Percentiles rank a stretch among this genome's conserved stretches.
Evolutionary conservation across 306 rosid species (phyloP).

Genomic region (Pyrus pyrifolia): DNA sequence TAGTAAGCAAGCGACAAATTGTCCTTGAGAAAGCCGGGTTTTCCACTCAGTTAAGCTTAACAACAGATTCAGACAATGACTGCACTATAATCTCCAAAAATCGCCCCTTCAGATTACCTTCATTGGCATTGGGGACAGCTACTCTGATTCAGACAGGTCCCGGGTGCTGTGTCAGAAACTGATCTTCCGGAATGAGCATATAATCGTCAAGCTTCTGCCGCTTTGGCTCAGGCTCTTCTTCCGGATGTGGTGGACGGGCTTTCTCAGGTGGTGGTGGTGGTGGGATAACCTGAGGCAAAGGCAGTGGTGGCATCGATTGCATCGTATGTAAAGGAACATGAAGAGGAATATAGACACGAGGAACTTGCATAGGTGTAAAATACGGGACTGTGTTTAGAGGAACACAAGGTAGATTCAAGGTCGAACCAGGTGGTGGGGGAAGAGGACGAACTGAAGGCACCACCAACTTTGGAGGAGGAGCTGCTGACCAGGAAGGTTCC

Average conservation of each 20-base stretch:
- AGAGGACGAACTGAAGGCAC: constrained; percentile 78
- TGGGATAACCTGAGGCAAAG: constrained; percentile 72
- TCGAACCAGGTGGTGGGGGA: constrained; percentile 85
- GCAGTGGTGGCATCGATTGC: constrained; percentile 84
- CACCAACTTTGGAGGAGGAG: constrained; percentile 85
- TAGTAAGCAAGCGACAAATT: constrained; percentile 91
- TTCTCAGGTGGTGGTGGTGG: constrained; percentile 67
- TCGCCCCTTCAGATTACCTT: constrained; percentile 90
- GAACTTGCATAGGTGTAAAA: constrained; percentile 45
- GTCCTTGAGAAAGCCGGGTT: constrained; percentile 94
- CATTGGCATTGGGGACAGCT: constrained; percentile 79
- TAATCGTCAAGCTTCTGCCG: constrained; percentile 83
- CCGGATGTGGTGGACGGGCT: constrained; percentile 96
- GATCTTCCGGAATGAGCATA: constrained; percentile 76
- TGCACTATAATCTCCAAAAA: constrained; percentile 69
- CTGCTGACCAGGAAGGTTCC: constrained; percentile 80
- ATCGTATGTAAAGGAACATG: constrained; percentile 42
- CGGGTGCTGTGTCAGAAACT: constrained; percentile 81
- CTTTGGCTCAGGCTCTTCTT: constrained; percentile 94
- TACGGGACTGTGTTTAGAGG: constrained; percentile 52
- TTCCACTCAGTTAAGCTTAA: constrained; percentile 66
- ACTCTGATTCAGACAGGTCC: constrained; percentile 71
- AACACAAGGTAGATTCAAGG: constrained; percentile 73
- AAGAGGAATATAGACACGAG: constrained; percentile 48
- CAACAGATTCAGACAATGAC: constrained; percentile 81